A percentile compares a stretch with the other conserved stretches of the same genome.
Conservation (phyloP, 1,284 basidiomycete genomes). For the Sphagnurus paluster region DNA sequence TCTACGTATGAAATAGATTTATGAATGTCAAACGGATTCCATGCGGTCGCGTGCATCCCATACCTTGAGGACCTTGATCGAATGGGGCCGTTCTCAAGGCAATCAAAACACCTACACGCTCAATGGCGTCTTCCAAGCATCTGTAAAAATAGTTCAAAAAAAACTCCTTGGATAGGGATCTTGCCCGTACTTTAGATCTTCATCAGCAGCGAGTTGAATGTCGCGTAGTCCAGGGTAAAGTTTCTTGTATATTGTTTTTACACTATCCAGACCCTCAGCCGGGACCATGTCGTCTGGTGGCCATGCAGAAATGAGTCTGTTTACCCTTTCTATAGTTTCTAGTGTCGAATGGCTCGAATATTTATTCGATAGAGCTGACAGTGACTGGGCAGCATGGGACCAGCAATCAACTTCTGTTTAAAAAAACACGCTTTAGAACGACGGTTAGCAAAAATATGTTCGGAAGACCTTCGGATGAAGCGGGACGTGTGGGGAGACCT, state of each 20-base stretch:
- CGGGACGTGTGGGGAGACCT: constrained; percentile 50
- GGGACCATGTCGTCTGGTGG: constrained; percentile 67
- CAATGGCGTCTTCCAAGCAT: constrained; percentile 68
- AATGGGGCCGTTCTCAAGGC: constrained; percentile 65
- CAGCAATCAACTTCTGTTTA: constrained; percentile 66
- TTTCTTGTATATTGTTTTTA: constrained; percentile 65
- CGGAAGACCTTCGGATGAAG: constrained; percentile 57
- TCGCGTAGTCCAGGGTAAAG: constrained; percentile 60
- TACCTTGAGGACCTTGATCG: constrained; percentile 60
- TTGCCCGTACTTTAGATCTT: constrained; percentile 60
- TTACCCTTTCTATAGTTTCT: constrained; percentile 68
- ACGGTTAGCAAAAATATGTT: constrained; percentile 9
- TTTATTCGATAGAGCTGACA: constrained; percentile 53
- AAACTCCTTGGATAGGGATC: neutral
- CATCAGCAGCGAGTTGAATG: constrained; percentile 57
- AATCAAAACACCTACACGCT: constrained; percentile 65
- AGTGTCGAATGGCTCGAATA: constrained; percentile 48
- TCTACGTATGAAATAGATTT: constrained; percentile 36
- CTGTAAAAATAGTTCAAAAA: constrained; percentile 35
- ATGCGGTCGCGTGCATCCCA: constrained; percentile 7
- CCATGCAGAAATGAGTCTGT: constrained; percentile 69
- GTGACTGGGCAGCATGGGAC: constrained; percentile 60
- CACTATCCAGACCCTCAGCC: constrained; percentile 62
- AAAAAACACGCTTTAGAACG: constrained; percentile 8
- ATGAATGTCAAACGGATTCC: constrained; percentile 6